These are phyloP conservation scores for Mycena chlorophos DNA, from an alignment of 768 basidiomycete genomes.

Conservation along the genomic window DNA sequence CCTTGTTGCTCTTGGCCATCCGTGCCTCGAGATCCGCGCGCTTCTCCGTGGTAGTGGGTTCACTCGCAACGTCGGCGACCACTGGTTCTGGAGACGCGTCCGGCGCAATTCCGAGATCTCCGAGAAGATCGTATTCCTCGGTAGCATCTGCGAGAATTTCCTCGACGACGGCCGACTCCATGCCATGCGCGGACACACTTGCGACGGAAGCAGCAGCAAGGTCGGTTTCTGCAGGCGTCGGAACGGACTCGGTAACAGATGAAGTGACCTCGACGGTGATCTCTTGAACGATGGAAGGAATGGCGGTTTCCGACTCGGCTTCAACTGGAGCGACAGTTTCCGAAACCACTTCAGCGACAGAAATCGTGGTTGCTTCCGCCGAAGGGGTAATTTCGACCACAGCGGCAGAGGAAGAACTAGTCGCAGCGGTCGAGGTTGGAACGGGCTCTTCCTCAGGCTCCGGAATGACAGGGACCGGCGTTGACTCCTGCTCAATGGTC, in stretches of 20 bases:
- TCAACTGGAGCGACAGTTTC: conserved; percentile 5
- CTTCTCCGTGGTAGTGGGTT: conserved; percentile 44
- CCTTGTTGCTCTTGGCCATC: conserved; percentile 61
- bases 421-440: neutral
- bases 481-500: conserved; percentile 8
- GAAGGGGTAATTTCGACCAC: neutral
- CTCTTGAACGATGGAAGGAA: neutral
- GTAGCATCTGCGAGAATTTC: neutral
- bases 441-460: neutral
- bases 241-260: no score
- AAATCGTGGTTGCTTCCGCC: conserved; percentile 2
- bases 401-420: neutral
- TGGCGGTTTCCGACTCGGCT: conserved; percentile 3
- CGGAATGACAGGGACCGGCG: neutral
- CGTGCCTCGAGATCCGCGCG: conserved; percentile 60
- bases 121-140: conserved; percentile 26
- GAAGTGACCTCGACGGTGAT: neutral
- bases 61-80: conserved; percentile 19
- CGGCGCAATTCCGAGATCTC: conserved; percentile 22
- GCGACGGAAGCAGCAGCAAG: conserved; percentile 4
- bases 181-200: neutral
- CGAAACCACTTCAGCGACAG: neutral
- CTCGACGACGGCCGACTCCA: neutral
- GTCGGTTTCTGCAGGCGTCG: neutral
- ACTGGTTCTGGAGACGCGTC: conserved; percentile 3